Conservation (phyloP, 257 asterid genomes). For the Cinchona pubescens region DNA sequence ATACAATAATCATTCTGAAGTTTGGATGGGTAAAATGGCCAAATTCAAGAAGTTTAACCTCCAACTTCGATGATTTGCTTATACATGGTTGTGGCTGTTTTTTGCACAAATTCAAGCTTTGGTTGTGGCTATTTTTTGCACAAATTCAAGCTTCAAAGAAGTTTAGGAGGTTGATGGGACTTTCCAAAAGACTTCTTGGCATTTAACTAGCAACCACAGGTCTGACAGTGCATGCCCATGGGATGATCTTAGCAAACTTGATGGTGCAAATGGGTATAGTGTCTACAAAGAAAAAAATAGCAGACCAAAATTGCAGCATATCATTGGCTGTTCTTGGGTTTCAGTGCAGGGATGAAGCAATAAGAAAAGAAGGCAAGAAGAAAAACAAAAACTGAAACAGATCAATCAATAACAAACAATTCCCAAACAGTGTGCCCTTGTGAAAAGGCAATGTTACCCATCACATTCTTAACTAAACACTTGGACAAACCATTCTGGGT, state of each 20-base stretch:
- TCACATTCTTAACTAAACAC: background rate
- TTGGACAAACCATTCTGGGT: background rate
- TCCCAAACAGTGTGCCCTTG: background rate
- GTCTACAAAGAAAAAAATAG: background rate
- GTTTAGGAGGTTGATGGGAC: background rate
- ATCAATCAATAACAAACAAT: background rate
- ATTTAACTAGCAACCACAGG: background rate
- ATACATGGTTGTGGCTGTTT: background rate
- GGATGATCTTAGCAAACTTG: background rate
- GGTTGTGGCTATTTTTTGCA: background rate
- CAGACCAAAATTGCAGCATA: background rate
- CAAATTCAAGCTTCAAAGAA: background rate
- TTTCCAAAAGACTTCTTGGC: background rate
- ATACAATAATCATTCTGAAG: background rate
- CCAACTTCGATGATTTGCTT: background rate
- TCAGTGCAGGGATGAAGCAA: background rate
- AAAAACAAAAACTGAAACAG: background rate
- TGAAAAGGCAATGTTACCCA: background rate
- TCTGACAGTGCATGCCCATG: background rate
- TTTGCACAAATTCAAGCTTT: background rate
- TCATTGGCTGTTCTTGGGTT: background rate
- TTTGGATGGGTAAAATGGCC: too few relatives aligned
- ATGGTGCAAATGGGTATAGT: background rate
- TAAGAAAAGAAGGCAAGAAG: background rate
- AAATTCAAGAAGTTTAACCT: background rate